Evolutionary conservation across 192 early-diverging fungal genomes (phyloP).

Genomic region (Linnemannia exigua): DNA sequence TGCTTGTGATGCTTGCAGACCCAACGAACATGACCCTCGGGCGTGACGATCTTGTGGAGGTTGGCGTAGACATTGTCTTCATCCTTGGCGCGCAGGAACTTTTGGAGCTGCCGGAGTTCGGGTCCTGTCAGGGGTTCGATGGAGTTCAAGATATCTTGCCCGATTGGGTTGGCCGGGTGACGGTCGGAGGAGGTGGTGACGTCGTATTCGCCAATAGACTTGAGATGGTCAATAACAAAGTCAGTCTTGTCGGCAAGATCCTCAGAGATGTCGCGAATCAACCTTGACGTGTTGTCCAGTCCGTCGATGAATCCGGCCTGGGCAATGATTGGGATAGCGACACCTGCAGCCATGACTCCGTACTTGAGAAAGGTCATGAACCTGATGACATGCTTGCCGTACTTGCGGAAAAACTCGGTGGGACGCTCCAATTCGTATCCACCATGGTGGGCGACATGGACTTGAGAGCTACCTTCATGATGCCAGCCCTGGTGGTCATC

Average conservation of each 20-base stretch:
- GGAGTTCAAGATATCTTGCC: background rate
- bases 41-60: conserved; percentile 2
- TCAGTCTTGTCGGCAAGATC: background rate
- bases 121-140: background rate
- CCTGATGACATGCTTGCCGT: background rate
- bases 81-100: background rate
- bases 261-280: background rate
- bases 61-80: background rate
- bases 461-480: conserved; percentile 5
- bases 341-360: background rate
- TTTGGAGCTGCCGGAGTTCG: conserved; percentile 3
- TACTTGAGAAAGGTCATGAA: background rate
- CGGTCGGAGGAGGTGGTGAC: background rate
- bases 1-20: background rate
- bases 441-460: conserved; percentile 10
- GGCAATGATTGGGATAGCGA: background rate
- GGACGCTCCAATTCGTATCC: conserved; percentile 30
- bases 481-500: background rate
- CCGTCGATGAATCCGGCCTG: background rate
- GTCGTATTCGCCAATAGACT: background rate
- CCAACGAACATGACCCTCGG: conserved; percentile 1
- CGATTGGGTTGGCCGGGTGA: background rate
- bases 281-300: background rate
- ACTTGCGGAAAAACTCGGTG: conserved; percentile 16
- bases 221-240: background rate